Conservation (phyloP, 2,329 filamentous ascomycete genomes). For the Trichoderma harzianum region DNA sequence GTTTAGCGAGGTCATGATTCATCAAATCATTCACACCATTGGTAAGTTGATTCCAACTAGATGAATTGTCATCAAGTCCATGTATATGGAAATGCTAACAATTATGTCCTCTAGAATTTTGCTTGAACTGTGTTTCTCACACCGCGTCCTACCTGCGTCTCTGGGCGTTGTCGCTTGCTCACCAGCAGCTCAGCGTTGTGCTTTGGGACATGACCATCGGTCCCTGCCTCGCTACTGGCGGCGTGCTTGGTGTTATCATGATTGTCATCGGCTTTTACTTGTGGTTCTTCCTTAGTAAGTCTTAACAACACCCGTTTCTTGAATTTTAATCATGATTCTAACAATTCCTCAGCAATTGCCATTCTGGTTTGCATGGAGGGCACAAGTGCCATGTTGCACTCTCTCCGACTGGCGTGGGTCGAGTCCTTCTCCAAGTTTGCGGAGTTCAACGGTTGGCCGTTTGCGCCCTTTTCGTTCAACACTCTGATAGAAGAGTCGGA, state of each 20-base stretch:
- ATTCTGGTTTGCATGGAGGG: slow-evolving; percentile 93
- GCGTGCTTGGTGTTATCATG: slow-evolving; percentile 70
- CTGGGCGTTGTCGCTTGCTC: slow-evolving; percentile 93
- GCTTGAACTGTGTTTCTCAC: slow-evolving; percentile 97
- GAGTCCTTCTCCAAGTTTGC: slow-evolving; percentile 98
- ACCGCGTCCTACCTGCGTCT: slow-evolving; percentile 98
- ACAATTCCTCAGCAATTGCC: slow-evolving; percentile 38
- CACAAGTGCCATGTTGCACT: slow-evolving; percentile 93
- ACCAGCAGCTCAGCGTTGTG: slow-evolving; percentile 95
- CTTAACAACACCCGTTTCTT: not conserved
- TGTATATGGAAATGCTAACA: not conserved
- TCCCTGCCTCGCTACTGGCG: slow-evolving; percentile 65
- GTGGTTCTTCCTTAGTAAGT: slow-evolving; percentile 78
- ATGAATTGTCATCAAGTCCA: not conserved
- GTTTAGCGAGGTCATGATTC: slow-evolving; percentile 96
- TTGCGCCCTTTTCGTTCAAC: slow-evolving; percentile 86
- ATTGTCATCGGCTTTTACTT: slow-evolving; percentile 79
- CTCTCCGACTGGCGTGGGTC: slow-evolving; percentile 88
- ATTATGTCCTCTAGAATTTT: slow-evolving; percentile 69
- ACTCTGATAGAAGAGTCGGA: slow-evolving; percentile 79
- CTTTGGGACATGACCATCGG: slow-evolving; percentile 95
- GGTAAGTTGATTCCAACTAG: slow-evolving; percentile 53
- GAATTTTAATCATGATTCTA: slow-evolving; percentile 21
- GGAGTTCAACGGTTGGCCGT: slow-evolving; percentile 82
- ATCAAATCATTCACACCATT: slow-evolving; percentile 98